These are phyloP conservation scores for Benincasa hispida DNA, from an alignment of 306 rosid genomes.

Conservation along the genomic window DNA sequence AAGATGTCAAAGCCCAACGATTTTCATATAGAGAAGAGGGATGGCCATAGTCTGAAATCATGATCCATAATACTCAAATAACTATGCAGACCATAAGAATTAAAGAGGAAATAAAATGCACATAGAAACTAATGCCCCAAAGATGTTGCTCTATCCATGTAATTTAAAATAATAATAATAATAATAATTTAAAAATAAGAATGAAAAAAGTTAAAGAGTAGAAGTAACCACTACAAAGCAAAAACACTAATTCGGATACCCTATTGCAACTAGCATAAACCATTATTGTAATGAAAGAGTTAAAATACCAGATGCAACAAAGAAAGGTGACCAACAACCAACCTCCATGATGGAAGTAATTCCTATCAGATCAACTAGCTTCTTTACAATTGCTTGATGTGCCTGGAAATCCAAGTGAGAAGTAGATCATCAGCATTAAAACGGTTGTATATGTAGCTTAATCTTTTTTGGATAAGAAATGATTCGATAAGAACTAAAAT, in stretches of 20 bases:
- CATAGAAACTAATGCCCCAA: background rate
- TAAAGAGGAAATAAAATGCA: background rate
- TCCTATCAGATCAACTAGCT: slow-evolving; percentile 94
- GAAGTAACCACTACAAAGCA: background rate
- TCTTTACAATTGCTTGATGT: slow-evolving; percentile 68
- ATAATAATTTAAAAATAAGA: no score
- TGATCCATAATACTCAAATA: background rate
- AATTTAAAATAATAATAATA: background rate
- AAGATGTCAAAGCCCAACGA: background rate
- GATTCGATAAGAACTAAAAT: background rate
- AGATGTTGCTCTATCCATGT: background rate
- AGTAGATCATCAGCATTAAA: background rate
- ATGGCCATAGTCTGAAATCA: background rate
- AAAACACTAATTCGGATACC: background rate
- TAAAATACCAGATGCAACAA: slow-evolving; percentile 13
- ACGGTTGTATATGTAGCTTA: background rate
- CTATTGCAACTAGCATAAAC: slow-evolving; percentile 1
- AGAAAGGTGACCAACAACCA: slow-evolving; percentile 22
- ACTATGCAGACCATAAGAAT: background rate
- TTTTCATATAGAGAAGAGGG: background rate
- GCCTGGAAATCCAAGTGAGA: slow-evolving; percentile 35
- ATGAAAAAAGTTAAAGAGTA: background rate
- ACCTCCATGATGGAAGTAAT: slow-evolving; percentile 99
- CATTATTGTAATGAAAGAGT: slow-evolving; percentile 1
- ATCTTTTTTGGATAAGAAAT: background rate